Evolutionary conservation across 2,329 filamentous ascomycete species (phyloP), one percentile per base, ranked within the genome.

Genomic region (Phaeosphaeria sp.): DNA sequence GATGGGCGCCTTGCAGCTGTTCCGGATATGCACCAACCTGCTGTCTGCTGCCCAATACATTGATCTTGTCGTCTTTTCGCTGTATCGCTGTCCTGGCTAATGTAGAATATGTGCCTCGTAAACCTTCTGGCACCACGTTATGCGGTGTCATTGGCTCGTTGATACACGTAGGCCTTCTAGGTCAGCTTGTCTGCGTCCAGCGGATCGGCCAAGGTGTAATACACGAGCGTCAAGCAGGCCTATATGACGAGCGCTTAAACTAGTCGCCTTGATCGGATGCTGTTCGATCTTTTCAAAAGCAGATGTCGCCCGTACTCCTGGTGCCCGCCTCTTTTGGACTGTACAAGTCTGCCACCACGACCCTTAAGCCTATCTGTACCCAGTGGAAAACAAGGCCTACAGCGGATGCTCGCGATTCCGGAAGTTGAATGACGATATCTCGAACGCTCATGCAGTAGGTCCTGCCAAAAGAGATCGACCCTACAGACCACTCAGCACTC

Each of bases 401-500:
- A 36, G 30, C 11, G 25, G 30, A 36, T 6, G 11, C 5, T 36
- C 11, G 30, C 30, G 15, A 36, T 7, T 13, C 30, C 30, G 3
- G 30, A 20, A 36, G 27, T 53, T 47, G 49, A 57, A 56, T 50
- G 61, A 56, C 33, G 22, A 48, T 1, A 36, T 20, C 42, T 43
- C 40, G 49, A 25, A 27, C 43, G 13, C 24, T 50, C 39, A 21
- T 51, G 55, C 50, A 60, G 52, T 24, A 53, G 48, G 43, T 51
- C 44, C 54, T 56, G 49, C 58, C 24, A 61, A 65, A 64, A 66
- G 56, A 66, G 73, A 77, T 77, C 74, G 74, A 68, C 69, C 57
- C 67, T 70, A 65, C 65, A 77, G 72, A 66, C 76, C 75, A 78
- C 72, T 78, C 75, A 78, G 74, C 74, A 74, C 72, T 68, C 70